Conservation (phyloP, 2,329 filamentous ascomycete genomes). For the Polychaeton citri region DNA sequence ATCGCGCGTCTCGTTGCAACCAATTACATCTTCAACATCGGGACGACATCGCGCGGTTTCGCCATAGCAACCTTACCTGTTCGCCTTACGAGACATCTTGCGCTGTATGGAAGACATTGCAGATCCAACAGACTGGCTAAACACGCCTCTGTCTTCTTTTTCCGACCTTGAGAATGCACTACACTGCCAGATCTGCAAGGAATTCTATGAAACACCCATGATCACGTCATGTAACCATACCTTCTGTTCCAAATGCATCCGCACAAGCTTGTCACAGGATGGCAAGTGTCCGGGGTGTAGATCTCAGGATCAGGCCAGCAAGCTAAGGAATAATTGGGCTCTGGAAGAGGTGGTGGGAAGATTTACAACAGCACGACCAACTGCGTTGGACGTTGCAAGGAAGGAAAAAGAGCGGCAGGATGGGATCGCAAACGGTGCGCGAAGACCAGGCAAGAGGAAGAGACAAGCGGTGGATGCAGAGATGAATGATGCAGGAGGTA, state of each 20-base stretch:
- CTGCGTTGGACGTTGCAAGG: constrained; percentile 51
- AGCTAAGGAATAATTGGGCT: constrained; percentile 70
- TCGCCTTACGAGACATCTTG: too few species aligned
- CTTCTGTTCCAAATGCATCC: constrained; percentile 93
- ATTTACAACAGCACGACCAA: constrained; percentile 53
- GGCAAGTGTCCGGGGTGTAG: constrained; percentile 83
- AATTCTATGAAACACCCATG: constrained; percentile 90
- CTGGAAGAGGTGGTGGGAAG: constrained; percentile 73
- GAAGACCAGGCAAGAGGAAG: constrained; percentile 39
- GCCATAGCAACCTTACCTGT: too few species aligned
- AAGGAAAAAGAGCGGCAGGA: constrained; percentile 8
- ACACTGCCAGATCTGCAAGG: constrained; percentile 95
- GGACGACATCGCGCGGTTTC: too few species aligned
- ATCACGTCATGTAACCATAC: constrained; percentile 91
- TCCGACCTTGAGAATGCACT: constrained; percentile 67
- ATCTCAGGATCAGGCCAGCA: constrained; percentile 65
- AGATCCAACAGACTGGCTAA: constrained; percentile 77
- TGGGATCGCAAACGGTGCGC: constrained; percentile 4
- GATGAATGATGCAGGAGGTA: constrained; percentile 8
- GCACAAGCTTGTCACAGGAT: constrained; percentile 67
- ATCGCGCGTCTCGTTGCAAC: too few species aligned
- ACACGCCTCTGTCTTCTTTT: constrained; percentile 53
- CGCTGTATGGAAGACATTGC: constrained; percentile 38
- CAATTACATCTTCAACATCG: too few species aligned
- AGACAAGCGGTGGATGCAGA: constrained; percentile 22